These are phyloP conservation scores for Raddia guianensis DNA, from an alignment of 176 grass and related monocot species.

Conservation along the genomic window DNA sequence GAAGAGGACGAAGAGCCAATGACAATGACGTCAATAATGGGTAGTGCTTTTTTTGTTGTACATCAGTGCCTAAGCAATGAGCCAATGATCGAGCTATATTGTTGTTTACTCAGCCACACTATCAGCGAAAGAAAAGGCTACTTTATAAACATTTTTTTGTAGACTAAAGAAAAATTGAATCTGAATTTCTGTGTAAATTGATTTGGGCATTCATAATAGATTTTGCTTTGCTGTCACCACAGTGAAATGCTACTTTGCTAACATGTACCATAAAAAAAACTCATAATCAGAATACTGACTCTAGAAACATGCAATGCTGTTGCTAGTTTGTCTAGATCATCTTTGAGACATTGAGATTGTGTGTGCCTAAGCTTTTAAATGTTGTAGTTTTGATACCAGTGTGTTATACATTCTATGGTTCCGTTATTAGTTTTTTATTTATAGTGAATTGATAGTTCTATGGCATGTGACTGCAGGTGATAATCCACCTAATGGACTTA, in stretches of 20 bases:
- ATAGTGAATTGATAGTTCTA: neutral
- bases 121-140: neutral
- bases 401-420: neutral
- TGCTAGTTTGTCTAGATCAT: conserved; percentile 16
- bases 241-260: neutral
- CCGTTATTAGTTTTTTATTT: conserved; percentile 24
- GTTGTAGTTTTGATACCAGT: neutral
- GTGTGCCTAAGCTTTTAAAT: neutral
- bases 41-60: neutral
- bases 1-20: neutral
- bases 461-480: conserved; percentile 51
- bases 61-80: neutral
- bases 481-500: conserved; percentile 79
- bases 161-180: neutral
- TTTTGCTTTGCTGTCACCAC: neutral
- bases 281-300: neutral
- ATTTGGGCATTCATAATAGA: neutral
- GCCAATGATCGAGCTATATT: neutral
- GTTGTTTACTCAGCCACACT: neutral
- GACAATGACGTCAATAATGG: neutral
- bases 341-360: neutral
- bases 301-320: neutral
- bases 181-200: neutral
- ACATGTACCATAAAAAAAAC: neutral
- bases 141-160: neutral